Base-by-base conservation (phyloP, 2,329 filamentous ascomycete species). In the Fusarium lyarnte region DNA sequence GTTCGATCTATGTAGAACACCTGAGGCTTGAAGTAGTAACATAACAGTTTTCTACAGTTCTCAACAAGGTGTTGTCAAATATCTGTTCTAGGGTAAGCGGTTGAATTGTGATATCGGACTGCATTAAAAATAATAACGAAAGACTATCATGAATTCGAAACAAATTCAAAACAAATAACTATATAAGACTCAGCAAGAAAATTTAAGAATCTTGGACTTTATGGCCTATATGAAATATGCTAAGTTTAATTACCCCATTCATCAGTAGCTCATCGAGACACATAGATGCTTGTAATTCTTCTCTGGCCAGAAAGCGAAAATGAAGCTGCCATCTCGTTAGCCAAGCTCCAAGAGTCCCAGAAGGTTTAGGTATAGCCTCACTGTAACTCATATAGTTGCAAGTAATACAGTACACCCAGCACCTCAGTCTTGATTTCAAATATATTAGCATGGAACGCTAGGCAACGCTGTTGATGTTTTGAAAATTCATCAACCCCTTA, bases 231-330 rank as follows among this genome's bases (percentile, higher is more conserved):
- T 1, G 4, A 2, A 8, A 8, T n/a, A 21, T 25, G 2, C 4
- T 14, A 2, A 25, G 2, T 6, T 25, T 6, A 0, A 2, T 5
- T 6, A 1, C 11, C 14, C 10, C 1, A 1, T 23, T 14, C 8
- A 1, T 2, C 1, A 3, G 0, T 17, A 1, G 21, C 4, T 17
- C 2, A 33, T 23, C 0, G 5, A 23, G 0, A 5, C 2, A 2
- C 2, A 3, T 5, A 16, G 4, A 4, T n/a, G 2, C 2, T n/a
- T 3, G 5, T 11, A 16, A 17, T n/a, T 8, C 3, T 17, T n/a
- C 8, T 4, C 3, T 6, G 3, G 5, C 17, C 1, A 17, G 17
- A 16, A 19, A 19, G 17, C 7, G 36, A 38, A 9, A 12, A 21
- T 4, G 23, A 8, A 4, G 6, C 19, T 5, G 2, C 19, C 2